Base-by-base conservation (phyloP, 768 basidiomycete species). In the Tulasnella calospora region DNA sequence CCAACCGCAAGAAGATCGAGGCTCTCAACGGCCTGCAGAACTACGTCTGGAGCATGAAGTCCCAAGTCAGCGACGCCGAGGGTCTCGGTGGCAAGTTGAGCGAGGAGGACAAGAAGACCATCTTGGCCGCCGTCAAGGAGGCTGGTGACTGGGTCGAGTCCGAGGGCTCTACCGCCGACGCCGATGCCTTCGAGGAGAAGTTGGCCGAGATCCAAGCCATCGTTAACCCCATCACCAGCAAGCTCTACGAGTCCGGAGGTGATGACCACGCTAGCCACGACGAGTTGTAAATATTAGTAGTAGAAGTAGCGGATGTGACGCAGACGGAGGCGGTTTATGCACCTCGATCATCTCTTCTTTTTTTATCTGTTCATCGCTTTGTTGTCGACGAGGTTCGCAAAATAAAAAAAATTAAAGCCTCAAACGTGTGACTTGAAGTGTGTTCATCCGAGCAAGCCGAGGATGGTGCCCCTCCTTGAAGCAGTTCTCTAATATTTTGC, bases 181-280 rank as follows among this genome's bases (percentile, higher is more conserved):
- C 91, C 67, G 96, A 97, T 83, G 95, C 97, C 78, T 86, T 96
- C 33, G 96, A 98, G 84, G 96, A 98, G 88, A 94, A 96, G 87
- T 86, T 96, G 81, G 86, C 89, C 75, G 92, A 93, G 85, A 87
- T 94, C 36, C 94, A 94, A 83, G 85, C 88, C 73, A 85, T 92
- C 40, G 91, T 95, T 73, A 89, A 89, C 84, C 95, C 95, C 74
- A 95, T 96, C 85, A 94, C 95, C 74, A 89, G 90, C 83, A 95
- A 95, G 86, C 85, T 94, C 74, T 94, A 93, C 84, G 83, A 85
- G 44, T 35, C 38, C 47, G 85, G 86, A 41, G 88, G 71, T 36
- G 81, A 81, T 47, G 80, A 80, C 21, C 81, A 82, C 71, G 76
- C 73, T 27, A 76, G 67, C 79, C 82, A 82, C 78, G 82, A 83